phyloP scores from a whole-genome alignment of 176 grass and related monocot genomes.

The Lolium rigidum region DNA sequence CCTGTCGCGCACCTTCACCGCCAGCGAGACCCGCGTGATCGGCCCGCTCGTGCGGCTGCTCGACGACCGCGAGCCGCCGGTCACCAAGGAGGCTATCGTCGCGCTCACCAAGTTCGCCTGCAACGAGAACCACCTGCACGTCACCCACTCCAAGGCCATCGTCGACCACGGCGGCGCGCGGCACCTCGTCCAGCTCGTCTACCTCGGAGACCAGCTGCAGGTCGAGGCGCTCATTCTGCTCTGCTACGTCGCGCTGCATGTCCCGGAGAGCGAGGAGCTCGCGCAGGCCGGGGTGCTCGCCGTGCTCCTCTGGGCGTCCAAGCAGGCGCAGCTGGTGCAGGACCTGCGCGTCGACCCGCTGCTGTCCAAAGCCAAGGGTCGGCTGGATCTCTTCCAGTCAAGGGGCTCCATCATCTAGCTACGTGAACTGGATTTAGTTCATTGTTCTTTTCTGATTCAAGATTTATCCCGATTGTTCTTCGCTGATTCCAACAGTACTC shows the following conservation, averaged over 20 bases:
- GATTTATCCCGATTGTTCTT: not conserved
- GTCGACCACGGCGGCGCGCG: constrained; percentile 69
- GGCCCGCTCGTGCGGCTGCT: constrained; percentile 81
- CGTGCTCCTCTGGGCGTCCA: constrained; percentile 83
- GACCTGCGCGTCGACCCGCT: constrained; percentile 65
- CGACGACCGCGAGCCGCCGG: constrained; percentile 64
- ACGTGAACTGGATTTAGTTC: no score
- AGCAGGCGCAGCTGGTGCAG: constrained; percentile 78
- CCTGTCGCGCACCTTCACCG: constrained; percentile 79
- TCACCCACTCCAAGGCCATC: constrained; percentile 75
- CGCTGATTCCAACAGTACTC: not conserved
- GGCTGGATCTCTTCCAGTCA: constrained; percentile 79
- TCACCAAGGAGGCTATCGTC: constrained; percentile 71
- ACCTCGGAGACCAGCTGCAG: constrained; percentile 80
- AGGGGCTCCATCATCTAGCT: constrained; percentile 43
- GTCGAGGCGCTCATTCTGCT: constrained; percentile 81
- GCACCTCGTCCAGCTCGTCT: constrained; percentile 87
- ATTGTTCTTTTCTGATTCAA: constrained; percentile 31
- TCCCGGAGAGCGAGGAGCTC: constrained; percentile 83
- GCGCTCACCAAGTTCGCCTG: constrained; percentile 93
- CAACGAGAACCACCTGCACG: constrained; percentile 73
- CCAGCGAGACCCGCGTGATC: constrained; percentile 83
- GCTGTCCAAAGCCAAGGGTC: constrained; percentile 61
- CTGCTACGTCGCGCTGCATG: constrained; percentile 71
- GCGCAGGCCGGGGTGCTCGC: constrained; percentile 79